Evolutionary conservation across 2,329 filamentous ascomycete genomes (phyloP).

Genomic region (Colletotrichum caudatum): DNA sequence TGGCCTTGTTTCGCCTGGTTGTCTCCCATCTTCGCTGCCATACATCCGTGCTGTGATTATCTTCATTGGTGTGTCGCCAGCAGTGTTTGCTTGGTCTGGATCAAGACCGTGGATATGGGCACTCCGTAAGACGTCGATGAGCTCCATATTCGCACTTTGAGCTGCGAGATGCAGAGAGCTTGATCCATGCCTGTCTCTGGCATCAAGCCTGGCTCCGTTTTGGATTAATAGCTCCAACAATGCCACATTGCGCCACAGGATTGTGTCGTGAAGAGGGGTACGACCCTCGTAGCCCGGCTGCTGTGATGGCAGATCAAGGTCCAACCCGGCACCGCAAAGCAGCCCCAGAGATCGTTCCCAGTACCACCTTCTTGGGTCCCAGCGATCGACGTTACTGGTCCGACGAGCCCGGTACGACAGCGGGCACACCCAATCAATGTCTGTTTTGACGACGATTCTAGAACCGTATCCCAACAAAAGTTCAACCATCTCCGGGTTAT

Average conservation of each 20-base stretch:
- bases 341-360: constrained; percentile 22
- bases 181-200: constrained; percentile 4
- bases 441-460: background rate
- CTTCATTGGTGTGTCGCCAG: constrained; percentile 29
- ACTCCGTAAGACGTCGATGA: constrained; percentile 19
- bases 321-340: constrained; percentile 18
- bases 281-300: constrained; percentile 7
- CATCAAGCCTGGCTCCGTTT: constrained; percentile 11
- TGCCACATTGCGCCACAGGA: constrained; percentile 17
- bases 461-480: constrained; percentile 7
- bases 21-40: background rate
- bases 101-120: constrained; percentile 5
- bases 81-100: constrained; percentile 7
- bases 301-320: constrained; percentile 14
- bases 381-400: constrained; percentile 13
- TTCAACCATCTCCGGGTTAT: constrained; percentile 17
- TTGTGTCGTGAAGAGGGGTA: constrained; percentile 23
- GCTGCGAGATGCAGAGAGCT: constrained; percentile 10
- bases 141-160: constrained; percentile 9
- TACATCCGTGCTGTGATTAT: constrained; percentile 20
- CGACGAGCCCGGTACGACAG: constrained; percentile 14
- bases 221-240: constrained; percentile 19
- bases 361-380: constrained; percentile 9
- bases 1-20: constrained; percentile 19
- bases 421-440: constrained; percentile 12